These are phyloP conservation scores for Hygrocybe punicea DNA, from an alignment of 768 basidiomycete genomes.

Conservation along the genomic window DNA sequence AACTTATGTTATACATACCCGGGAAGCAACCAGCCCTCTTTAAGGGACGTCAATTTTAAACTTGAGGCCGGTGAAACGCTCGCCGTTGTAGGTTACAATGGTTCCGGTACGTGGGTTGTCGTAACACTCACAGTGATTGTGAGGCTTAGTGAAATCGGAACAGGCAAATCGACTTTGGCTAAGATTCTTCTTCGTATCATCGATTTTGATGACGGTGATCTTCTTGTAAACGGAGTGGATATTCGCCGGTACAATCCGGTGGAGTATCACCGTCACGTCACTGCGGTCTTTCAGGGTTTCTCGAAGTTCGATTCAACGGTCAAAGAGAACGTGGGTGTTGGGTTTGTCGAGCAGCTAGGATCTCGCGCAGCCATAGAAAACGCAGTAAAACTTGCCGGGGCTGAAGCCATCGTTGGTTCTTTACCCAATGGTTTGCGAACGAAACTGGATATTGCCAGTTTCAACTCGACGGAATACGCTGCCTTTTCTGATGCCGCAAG, in stretches of 20 bases:
- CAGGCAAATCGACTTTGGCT: conserved; percentile 85
- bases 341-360: conserved; percentile 61
- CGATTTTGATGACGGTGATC: conserved; percentile 67
- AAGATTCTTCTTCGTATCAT: conserved; percentile 75
- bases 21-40: conserved; percentile 60
- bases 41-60: conserved; percentile 66
- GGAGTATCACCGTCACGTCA: conserved; percentile 70
- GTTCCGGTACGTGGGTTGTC: conserved; percentile 54
- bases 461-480: conserved; percentile 42
- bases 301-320: conserved; percentile 75
- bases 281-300: conserved; percentile 86
- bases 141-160: conserved; percentile 11
- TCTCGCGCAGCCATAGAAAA: conserved; percentile 53
- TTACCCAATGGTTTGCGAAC: conserved; percentile 73
- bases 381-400: conserved; percentile 72
- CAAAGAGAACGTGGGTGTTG: conserved; percentile 83
- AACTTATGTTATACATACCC: conserved; percentile 78
- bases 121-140: conserved; percentile 1
- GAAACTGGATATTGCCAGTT: conserved; percentile 61
- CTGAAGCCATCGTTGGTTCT: conserved; percentile 58
- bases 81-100: conserved; percentile 83
- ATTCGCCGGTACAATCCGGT: conserved; percentile 60
- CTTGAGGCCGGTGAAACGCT: conserved; percentile 74
- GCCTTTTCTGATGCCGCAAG: conserved; percentile 41
- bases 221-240: conserved; percentile 69